Evolutionary conservation across 2,329 filamentous ascomycete genomes (phyloP), one percentile per base, ranked within the genome.

Genomic region (Fusarium sp.): DNA sequence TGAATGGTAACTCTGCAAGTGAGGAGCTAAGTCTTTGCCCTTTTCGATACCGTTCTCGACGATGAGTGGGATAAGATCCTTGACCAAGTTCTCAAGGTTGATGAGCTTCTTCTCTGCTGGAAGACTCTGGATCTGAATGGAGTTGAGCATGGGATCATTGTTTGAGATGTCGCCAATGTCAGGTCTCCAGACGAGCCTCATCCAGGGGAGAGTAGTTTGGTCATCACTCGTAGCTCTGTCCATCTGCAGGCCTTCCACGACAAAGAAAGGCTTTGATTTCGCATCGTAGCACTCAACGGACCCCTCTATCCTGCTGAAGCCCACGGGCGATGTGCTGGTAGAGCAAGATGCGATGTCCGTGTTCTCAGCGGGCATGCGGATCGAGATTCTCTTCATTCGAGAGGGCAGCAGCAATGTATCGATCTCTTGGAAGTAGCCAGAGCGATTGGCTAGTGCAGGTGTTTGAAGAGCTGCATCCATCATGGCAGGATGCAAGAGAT

Each of bases 391-490:
- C 54, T 73, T 69, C 70, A 73, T 72, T 9, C 59, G 52, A 5
- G 70, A 67, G 4, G 70, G 70, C 9, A 72, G 41, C 18, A 72
- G 49, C 4, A 72, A 12, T 4, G 70, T 69, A n/a, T 72, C 70
- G 3, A 72, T 73, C 56, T 72, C 70, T 56, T 72, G 70, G 61
- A 71, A 72, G 33, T 62, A 41, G 0, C 70, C 70, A 9, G 70
- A 73, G 12, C 70, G 70, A 29, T 72, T 73, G 4, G 70, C 64
- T 24, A 72, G 35, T 5, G 70, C 70, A 15, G 70, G 70, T 16
- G 70, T 72, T 49, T 72, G 70, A 3, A 72, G 61, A 46, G 70
- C 70, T 3, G 70, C 70, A 58, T 72, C 70, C 70, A 72, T 72
- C 68, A 72, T 72, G 4, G 70, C 70, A 4, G 70, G 70, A 42